These are phyloP conservation scores for Meira miltonrushii DNA, from an alignment of 1,284 basidiomycete species.

Conservation along the genomic window DNA sequence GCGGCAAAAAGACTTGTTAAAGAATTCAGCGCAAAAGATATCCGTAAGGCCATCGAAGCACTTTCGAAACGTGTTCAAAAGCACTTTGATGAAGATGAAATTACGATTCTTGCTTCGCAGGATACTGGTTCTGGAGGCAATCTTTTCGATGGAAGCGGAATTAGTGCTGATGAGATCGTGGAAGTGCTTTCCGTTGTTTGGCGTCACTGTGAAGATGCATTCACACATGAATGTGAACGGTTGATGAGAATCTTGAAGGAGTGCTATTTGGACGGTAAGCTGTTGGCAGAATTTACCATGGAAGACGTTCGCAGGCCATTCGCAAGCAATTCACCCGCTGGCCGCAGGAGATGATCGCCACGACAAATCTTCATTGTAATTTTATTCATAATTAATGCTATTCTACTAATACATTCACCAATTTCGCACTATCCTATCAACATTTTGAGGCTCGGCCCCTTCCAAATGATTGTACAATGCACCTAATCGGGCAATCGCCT, in stretches of 20 bases:
- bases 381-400: too few species aligned
- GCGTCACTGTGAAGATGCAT: slow-evolving; percentile 28
- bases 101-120: slow-evolving; percentile 44
- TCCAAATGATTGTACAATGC: slow-evolving; percentile 1
- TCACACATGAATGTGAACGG: slow-evolving; percentile 25
- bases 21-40: slow-evolving; percentile 79
- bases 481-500: slow-evolving; percentile 4
- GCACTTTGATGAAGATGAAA: slow-evolving; percentile 67
- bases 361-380: too few species aligned
- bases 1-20: slow-evolving; percentile 77
- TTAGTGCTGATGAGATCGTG: slow-evolving; percentile 14
- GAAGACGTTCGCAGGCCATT: slow-evolving; percentile 16
- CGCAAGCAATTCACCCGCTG: slow-evolving; percentile 1
- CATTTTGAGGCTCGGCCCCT: neutral
- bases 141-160: slow-evolving; percentile 8
- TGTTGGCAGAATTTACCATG: slow-evolving; percentile 15
- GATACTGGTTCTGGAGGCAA: neutral
- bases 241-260: slow-evolving; percentile 21
- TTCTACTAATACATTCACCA: too few species aligned
- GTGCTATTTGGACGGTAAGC: slow-evolving; percentile 20
- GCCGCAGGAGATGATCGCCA: neutral
- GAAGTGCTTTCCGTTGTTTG: slow-evolving; percentile 32
- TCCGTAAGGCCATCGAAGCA: slow-evolving; percentile 74
- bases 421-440: too few species aligned
- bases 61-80: slow-evolving; percentile 89